These are phyloP conservation scores for Penicillium sp. DNA, from an alignment of 2,329 filamentous ascomycete genomes.

Conservation along the genomic window DNA sequence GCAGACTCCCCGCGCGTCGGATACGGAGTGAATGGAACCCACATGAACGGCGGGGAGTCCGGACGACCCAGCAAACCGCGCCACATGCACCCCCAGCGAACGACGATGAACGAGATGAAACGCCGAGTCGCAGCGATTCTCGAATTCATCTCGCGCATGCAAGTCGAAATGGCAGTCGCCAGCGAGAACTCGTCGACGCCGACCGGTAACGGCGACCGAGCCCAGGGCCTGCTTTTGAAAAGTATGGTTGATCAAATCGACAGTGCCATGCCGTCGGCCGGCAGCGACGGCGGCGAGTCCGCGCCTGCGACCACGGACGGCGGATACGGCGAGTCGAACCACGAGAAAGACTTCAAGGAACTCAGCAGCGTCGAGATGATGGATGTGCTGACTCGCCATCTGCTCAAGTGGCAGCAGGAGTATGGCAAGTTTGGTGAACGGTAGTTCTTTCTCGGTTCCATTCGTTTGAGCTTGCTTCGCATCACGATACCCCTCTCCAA, in stretches of 20 bases:
- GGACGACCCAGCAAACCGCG: slow-evolving; percentile 63
- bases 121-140: slow-evolving; percentile 80
- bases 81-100: slow-evolving; percentile 57
- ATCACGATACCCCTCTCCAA: slow-evolving; percentile 24
- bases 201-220: slow-evolving; percentile 39
- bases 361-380: slow-evolving; percentile 86
- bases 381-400: slow-evolving; percentile 76
- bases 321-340: slow-evolving; percentile 22
- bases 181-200: slow-evolving; percentile 46
- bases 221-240: slow-evolving; percentile 36
- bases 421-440: slow-evolving; percentile 58
- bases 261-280: slow-evolving; percentile 27
- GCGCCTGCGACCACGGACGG: slow-evolving; percentile 27
- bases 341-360: slow-evolving; percentile 66
- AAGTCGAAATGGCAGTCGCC: slow-evolving; percentile 76
- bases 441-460: slow-evolving; percentile 25
- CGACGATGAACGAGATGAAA: slow-evolving; percentile 86
- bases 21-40: slow-evolving; percentile 42
- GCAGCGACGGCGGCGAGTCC: slow-evolving; percentile 29
- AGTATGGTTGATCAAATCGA: slow-evolving; percentile 40
- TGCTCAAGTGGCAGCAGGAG: slow-evolving; percentile 83
- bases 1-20: slow-evolving; percentile 40
- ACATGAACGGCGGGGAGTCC: slow-evolving; percentile 59
- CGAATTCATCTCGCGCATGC: slow-evolving; percentile 85
- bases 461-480: slow-evolving; percentile 16